Percentiles rank a stretch among this genome's conserved stretches.
Conservation (phyloP, 1,284 basidiomycete species). For the Cutaneotrichosporon sp. region DNA sequence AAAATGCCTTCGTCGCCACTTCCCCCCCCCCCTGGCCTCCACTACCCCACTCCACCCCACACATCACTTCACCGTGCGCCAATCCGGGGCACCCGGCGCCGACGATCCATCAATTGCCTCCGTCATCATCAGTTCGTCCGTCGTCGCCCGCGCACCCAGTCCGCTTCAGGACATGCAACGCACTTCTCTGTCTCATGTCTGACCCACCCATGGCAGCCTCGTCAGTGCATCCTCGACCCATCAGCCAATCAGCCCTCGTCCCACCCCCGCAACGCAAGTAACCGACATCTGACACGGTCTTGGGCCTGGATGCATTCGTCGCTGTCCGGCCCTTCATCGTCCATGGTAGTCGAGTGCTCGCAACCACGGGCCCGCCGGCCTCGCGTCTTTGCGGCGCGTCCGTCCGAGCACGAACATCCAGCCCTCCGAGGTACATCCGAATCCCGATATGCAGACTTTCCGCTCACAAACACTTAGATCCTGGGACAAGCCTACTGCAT, state of each 20-base stretch:
- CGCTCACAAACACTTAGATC: no score
- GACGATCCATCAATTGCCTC: neutral
- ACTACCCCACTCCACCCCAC: neutral
- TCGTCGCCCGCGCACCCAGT: neutral
- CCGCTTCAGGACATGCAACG: neutral
- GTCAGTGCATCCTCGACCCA: no score
- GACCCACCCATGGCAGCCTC: no score
- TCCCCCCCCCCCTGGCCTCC: no score
- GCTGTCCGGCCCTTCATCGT: no score
- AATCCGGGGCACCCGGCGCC: neutral
- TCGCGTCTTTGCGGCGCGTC: neutral
- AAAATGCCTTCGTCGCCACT: neutral
- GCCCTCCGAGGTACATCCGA: no score
- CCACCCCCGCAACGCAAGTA: no score
- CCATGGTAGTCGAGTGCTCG: neutral
- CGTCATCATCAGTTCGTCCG: conserved; percentile 1
- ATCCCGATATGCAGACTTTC: no score
- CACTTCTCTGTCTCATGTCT: neutral
- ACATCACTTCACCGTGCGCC: neutral
- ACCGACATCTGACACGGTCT: no score
- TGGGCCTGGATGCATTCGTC: no score
- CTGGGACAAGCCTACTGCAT: neutral
- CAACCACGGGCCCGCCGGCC: neutral
- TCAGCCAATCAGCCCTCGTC: no score
- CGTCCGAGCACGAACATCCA: neutral